Percentiles rank a stretch among this genome's conserved stretches.
Conservation (phyloP, 169 alveolate genomes). For the Eimeria maxima region DNA sequence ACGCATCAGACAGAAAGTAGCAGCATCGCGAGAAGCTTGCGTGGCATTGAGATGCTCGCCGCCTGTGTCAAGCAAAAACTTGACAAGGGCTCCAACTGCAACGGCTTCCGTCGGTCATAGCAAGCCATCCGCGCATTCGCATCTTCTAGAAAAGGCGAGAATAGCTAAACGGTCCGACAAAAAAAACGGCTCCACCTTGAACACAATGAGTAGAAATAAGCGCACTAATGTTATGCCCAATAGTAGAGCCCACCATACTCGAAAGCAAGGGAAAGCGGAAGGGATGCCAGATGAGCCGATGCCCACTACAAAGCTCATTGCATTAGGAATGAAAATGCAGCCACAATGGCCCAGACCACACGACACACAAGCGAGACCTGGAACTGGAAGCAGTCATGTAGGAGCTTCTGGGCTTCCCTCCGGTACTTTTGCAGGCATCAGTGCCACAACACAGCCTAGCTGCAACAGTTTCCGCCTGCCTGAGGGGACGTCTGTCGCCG, state of each 20-base stretch:
- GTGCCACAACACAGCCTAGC: background rate
- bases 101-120: background rate
- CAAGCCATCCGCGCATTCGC: background rate
- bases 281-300: background rate
- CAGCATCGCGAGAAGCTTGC: slow-evolving; percentile 16
- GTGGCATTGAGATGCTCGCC: background rate
- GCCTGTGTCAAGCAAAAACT: background rate
- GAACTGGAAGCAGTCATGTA: background rate
- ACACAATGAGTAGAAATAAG: background rate
- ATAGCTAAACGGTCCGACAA: background rate
- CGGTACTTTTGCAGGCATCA: background rate
- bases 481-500: background rate
- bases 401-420: too few species aligned
- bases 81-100: background rate
- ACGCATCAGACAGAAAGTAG: slow-evolving; percentile 12
- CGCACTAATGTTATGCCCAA: background rate
- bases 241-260: background rate
- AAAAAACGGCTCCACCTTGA: background rate
- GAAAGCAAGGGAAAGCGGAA: background rate
- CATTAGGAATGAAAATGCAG: slow-evolving; percentile 18
- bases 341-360: background rate
- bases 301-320: background rate
- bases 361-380: background rate
- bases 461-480: background rate
- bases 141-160: background rate